Conservation (phyloP, 139 green algal genomes). For the Mesotaenium endlicherianum region DNA sequence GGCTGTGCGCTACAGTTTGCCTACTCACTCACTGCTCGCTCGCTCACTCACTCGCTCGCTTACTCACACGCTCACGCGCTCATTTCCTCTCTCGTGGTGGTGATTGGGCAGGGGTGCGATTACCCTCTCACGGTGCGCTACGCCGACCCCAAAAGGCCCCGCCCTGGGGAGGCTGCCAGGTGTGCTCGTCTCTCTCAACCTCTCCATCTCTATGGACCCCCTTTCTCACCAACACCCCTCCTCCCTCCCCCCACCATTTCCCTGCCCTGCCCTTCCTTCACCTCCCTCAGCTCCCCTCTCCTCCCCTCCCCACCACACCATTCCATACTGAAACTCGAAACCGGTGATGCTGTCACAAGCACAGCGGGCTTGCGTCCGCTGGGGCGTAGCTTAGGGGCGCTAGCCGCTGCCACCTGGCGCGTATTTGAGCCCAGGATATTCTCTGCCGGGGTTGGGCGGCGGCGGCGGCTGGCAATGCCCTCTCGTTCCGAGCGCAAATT, state of each 20-base stretch:
- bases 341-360: too few relatives aligned
- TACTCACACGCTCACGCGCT: background rate
- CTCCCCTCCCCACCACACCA: background rate
- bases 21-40: background rate
- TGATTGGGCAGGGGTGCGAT: slow-evolving; percentile 17
- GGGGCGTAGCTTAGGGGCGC: too few relatives aligned
- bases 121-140: slow-evolving; percentile 28
- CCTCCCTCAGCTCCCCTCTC: background rate
- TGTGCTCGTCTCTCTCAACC: background rate
- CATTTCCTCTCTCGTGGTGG: background rate
- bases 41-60: background rate
- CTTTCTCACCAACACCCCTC: background rate
- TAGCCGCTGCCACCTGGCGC: too few relatives aligned
- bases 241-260: background rate
- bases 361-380: too few relatives aligned
- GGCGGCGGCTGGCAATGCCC: too few relatives aligned
- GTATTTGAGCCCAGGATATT: too few relatives aligned
- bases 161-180: background rate
- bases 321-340: too few relatives aligned
- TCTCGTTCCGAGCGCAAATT: too few relatives aligned
- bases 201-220: background rate
- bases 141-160: slow-evolving; percentile 25
- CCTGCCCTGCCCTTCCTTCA: background rate
- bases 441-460: too few relatives aligned
- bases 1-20: background rate